Percentiles rank a stretch among this genome's conserved stretches.
Conservation (phyloP, 1,139 yeast species). For the Yamadazyma trypodendri region DNA sequence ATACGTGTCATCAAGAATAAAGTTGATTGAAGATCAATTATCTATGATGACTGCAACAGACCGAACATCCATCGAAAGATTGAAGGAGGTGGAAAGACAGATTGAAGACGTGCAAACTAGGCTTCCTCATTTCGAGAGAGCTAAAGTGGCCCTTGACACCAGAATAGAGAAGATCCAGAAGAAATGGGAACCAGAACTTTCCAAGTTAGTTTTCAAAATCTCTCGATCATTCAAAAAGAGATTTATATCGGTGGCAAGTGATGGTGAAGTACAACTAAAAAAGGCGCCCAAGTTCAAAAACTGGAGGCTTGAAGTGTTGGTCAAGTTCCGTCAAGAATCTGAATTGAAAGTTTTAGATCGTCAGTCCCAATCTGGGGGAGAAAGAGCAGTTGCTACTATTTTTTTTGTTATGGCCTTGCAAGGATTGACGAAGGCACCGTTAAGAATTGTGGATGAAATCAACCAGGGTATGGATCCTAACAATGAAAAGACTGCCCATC, state of each 20-base stretch:
- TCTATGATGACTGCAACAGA: constrained; percentile 41
- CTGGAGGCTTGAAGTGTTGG: constrained; percentile 85
- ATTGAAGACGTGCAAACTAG: constrained; percentile 27
- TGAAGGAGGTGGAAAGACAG: constrained; percentile 30
- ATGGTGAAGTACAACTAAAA: constrained; percentile 70
- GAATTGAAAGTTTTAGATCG: constrained; percentile 70
- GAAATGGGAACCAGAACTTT: constrained; percentile 62
- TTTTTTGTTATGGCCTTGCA: constrained; percentile 88
- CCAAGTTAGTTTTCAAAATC: constrained; percentile 48
- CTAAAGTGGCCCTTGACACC: constrained; percentile 24
- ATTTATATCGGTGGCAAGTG: constrained; percentile 77
- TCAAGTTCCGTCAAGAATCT: constrained; percentile 78
- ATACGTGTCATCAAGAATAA: constrained; percentile 30
- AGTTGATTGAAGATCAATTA: constrained; percentile 38
- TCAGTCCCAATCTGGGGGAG: constrained; percentile 96
- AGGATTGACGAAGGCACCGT: constrained; percentile 87
- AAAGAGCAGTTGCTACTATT: constrained; percentile 92
- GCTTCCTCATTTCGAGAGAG: constrained; percentile 33
- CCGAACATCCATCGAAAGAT: constrained; percentile 32
- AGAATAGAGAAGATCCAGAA: constrained; percentile 39
- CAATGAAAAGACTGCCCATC: constrained; percentile 86
- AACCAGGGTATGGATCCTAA: constrained; percentile 98
- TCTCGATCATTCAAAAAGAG: constrained; percentile 64
- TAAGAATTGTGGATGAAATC: constrained; percentile 94
- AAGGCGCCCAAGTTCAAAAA: constrained; percentile 58